A percentile compares a stretch with the other conserved stretches of the same genome.
Evolutionary conservation across 495 filamentous ascomycete genomes (phyloP).

Genomic region (Xylaria palmicola): DNA sequence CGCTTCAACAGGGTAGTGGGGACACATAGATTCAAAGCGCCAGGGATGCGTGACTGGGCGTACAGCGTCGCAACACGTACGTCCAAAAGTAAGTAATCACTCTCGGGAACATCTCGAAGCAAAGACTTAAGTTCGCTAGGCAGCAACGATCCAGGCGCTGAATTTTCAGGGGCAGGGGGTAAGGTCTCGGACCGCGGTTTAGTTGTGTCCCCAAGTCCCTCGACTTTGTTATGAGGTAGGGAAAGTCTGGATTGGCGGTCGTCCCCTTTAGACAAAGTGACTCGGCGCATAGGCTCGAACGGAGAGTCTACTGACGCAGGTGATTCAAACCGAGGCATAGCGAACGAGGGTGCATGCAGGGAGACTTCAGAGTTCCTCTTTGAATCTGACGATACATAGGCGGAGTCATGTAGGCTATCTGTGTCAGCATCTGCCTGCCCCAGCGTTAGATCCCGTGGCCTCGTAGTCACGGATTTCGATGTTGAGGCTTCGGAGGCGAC

Average conservation of each 20-base stretch:
- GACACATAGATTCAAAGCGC: conserved; percentile 89
- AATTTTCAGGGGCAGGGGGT: conserved; percentile 46
- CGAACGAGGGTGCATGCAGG: conserved; percentile 36
- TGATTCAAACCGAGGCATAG: conserved; percentile 35
- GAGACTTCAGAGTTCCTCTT: conserved; percentile 47
- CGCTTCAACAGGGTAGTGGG: conserved; percentile 92
- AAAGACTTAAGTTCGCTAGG: conserved; percentile 65
- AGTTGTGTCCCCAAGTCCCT: conserved; percentile 20
- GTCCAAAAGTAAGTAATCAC: conserved; percentile 76
- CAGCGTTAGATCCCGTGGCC: conserved; percentile 15
- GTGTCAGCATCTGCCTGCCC: conserved; percentile 30
- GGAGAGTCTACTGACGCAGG: conserved; percentile 38
- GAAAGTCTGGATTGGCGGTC: conserved; percentile 53
- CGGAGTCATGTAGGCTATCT: conserved; percentile 42
- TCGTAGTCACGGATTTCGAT: conserved; percentile 18
- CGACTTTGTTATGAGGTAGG: conserved; percentile 37
- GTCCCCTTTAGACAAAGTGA: conserved; percentile 41
- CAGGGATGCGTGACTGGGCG: conserved; percentile 66
- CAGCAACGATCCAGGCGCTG: conserved; percentile 57
- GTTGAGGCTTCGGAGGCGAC: conserved; percentile 28
- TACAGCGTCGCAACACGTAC: conserved; percentile 85
- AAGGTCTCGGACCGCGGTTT: conserved; percentile 57
- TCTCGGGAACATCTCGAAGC: conserved; percentile 51
- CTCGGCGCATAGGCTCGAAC: conserved; percentile 31
- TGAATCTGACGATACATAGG: conserved; percentile 48